Percentiles rank a stretch among this genome's conserved stretches.
These are phyloP conservation scores for Pseudogymnoascus sp. DNA, from an alignment of 2,329 filamentous ascomycete species.

Conservation along the genomic window DNA sequence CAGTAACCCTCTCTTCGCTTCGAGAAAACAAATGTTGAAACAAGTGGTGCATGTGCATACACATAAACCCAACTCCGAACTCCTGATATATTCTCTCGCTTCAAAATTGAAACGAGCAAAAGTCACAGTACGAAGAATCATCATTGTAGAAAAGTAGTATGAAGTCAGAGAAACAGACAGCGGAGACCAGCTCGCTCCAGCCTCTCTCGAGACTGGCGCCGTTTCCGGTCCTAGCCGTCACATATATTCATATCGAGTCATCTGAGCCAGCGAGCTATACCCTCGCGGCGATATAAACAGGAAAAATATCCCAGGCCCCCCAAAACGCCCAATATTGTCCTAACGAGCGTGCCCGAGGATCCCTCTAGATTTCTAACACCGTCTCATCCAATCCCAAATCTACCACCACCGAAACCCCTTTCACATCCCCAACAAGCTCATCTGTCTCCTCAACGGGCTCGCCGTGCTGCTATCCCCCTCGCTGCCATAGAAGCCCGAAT, in stretches of 20 bases:
- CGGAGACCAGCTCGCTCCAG: background rate
- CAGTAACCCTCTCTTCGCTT: too few relatives aligned
- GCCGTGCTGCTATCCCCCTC: conserved; percentile 63
- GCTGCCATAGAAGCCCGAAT: conserved; percentile 62
- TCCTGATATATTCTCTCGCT: background rate
- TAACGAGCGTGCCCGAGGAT: conserved; percentile 1
- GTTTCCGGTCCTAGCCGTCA: conserved; percentile 1
- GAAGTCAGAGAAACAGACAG: background rate
- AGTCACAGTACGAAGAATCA: background rate
- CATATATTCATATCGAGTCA: conserved; percentile 2
- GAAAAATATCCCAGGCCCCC: background rate
- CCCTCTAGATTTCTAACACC: background rate
- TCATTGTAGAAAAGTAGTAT: background rate
- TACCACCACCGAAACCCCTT: background rate
- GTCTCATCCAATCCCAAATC: background rate
- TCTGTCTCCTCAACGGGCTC: conserved; percentile 62
- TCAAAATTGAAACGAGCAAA: background rate
- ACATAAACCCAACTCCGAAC: too few relatives aligned
- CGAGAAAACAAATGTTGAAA: too few relatives aligned
- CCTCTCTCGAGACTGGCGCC: background rate
- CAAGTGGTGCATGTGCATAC: too few relatives aligned
- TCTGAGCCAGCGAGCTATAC: background rate
- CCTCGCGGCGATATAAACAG: background rate
- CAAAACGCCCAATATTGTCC: conserved; percentile 1
- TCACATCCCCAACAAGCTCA: conserved; percentile 60